Percentiles rank a stretch among this genome's conserved stretches.
Conservation (phyloP, 2,329 filamentous ascomycete species). For the Fusarium scirpi region DNA sequence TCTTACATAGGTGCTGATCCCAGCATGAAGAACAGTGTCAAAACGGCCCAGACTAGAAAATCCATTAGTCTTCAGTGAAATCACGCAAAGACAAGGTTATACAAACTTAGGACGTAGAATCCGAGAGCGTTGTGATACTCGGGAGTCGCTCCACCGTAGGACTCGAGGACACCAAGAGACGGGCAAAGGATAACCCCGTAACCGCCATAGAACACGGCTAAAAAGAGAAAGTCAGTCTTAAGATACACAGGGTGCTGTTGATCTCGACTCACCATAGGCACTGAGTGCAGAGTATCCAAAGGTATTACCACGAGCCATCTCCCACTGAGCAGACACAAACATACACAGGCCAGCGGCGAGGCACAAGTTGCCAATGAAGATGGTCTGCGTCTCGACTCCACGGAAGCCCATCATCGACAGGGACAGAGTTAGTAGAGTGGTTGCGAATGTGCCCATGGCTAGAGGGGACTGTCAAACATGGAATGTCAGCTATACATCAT, state of each 20-base stretch:
- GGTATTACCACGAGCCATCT: constrained; percentile 45
- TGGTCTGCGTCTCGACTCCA: constrained; percentile 44
- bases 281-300: constrained; percentile 48
- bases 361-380: constrained; percentile 48
- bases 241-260: fast-evolving
- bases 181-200: constrained; percentile 46
- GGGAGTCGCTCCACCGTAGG: constrained; percentile 44
- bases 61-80: neutral
- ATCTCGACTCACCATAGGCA: constrained; percentile 40
- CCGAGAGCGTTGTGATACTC: constrained; percentile 49
- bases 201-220: constrained; percentile 47
- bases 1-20: constrained; percentile 42
- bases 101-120: constrained; percentile 46
- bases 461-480: too few species aligned
- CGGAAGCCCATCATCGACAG: constrained; percentile 49
- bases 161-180: constrained; percentile 40
- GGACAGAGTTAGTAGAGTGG: constrained; percentile 45
- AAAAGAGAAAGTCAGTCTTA: neutral
- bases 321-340: constrained; percentile 49
- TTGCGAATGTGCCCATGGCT: constrained; percentile 49
- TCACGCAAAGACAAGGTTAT: too few species aligned
- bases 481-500: too few species aligned
- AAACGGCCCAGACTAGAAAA: constrained; percentile 44
- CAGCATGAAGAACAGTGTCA: constrained; percentile 47
- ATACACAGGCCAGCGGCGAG: constrained; percentile 48